These are phyloP conservation scores for Lojkania enalia DNA, from an alignment of 2,329 filamentous ascomycete species.

Conservation along the genomic window DNA sequence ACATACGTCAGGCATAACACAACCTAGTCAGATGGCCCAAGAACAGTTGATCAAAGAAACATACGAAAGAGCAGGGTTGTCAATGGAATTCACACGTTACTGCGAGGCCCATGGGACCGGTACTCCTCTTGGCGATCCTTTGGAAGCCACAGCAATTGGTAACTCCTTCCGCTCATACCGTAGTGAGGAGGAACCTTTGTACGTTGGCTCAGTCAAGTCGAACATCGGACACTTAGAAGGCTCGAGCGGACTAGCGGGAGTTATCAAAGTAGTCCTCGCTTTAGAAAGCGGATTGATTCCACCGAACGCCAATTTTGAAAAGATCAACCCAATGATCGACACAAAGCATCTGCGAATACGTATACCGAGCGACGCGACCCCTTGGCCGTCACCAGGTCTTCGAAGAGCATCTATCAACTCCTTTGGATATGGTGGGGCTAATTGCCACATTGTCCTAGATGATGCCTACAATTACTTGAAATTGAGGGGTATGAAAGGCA, in stretches of 20 bases:
- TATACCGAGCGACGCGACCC: constrained; percentile 9
- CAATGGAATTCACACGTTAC: constrained; percentile 31
- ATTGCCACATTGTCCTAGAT: constrained; percentile 24
- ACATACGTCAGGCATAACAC: constrained; percentile 27
- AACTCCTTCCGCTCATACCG: constrained; percentile 17
- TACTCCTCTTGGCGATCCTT: constrained; percentile 20
- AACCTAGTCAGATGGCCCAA: constrained; percentile 50
- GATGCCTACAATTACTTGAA: constrained; percentile 12
- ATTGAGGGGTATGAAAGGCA: not conserved
- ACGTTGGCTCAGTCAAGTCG: constrained; percentile 33
- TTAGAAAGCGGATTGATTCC: constrained; percentile 44
- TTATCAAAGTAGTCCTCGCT: constrained; percentile 46
- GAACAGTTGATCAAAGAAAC: constrained; percentile 28
- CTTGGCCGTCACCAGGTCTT: constrained; percentile 10
- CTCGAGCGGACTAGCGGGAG: constrained; percentile 41
- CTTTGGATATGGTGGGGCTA: constrained; percentile 25
- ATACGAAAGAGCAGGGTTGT: constrained; percentile 46
- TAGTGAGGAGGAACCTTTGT: constrained; percentile 5
- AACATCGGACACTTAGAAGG: constrained; percentile 50
- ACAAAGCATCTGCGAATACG: not conserved
- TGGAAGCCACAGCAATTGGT: constrained; percentile 29
- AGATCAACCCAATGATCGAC: constrained; percentile 16
- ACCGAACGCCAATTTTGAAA: constrained; percentile 24
- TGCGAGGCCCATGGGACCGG: constrained; percentile 49
- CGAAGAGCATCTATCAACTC: constrained; percentile 18